These are phyloP conservation scores for Cokeromyces recurvatus DNA, from an alignment of 371 early-diverging fungal species.

Conservation along the genomic window DNA sequence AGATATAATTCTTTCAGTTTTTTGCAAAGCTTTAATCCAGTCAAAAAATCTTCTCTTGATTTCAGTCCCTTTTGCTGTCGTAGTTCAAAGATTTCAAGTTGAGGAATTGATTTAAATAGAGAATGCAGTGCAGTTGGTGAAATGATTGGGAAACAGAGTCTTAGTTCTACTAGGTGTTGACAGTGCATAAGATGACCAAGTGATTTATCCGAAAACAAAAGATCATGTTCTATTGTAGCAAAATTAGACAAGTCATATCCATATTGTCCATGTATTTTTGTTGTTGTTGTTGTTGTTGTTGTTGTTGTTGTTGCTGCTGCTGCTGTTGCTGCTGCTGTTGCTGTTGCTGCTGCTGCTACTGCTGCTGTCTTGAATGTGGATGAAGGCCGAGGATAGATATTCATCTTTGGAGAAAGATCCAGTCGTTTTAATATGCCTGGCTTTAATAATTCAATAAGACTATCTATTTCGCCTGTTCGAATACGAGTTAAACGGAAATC, in stretches of 20 bases:
- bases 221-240: slow-evolving; percentile 2
- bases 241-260: background rate
- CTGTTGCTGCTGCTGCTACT: background rate
- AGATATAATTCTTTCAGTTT: too few species aligned
- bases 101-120: too few species aligned
- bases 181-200: too few species aligned
- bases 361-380: too few species aligned
- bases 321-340: background rate
- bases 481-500: slow-evolving; percentile 39
- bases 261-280: background rate
- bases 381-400: slow-evolving; percentile 5
- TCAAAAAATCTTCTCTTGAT: too few species aligned
- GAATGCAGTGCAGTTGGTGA: too few species aligned
- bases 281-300: background rate
- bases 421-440: slow-evolving; percentile 11
- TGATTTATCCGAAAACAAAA: too few species aligned
- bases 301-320: background rate
- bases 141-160: too few species aligned
- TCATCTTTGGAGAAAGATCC: slow-evolving; percentile 28
- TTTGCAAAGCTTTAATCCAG: too few species aligned
- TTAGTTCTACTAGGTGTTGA: too few species aligned
- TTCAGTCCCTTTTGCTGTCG: too few species aligned
- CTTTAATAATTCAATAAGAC: slow-evolving; percentile 13
- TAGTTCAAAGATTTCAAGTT: too few species aligned
- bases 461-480: slow-evolving; percentile 23